Conservation (phyloP, 768 basidiomycete genomes). For the Xerocomellus amylosporus region DNA sequence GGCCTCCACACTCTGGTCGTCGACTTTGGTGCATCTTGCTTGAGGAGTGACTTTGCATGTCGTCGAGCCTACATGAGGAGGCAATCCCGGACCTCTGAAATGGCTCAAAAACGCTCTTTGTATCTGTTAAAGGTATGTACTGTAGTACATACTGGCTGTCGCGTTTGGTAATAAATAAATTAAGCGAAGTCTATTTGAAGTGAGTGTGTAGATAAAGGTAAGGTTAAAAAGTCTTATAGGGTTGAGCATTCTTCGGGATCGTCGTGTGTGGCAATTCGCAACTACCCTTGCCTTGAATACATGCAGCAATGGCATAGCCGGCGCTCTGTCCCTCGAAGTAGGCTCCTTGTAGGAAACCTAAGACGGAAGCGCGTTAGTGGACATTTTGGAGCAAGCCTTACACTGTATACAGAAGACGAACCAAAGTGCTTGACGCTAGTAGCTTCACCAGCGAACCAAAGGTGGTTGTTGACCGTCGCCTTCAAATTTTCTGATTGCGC, state of each 20-base stretch:
- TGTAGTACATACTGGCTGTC: too few relatives aligned
- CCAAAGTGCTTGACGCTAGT: constrained; percentile 58
- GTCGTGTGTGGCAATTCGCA: constrained; percentile 26
- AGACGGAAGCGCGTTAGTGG: neutral
- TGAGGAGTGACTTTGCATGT: too few relatives aligned
- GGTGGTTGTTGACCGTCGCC: constrained; percentile 45
- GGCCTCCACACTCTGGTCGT: too few relatives aligned
- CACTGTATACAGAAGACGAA: constrained; percentile 28
- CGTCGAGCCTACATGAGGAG: too few relatives aligned
- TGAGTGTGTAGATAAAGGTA: neutral
- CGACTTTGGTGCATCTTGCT: too few relatives aligned
- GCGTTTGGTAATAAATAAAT: neutral
- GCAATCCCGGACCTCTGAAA: too few relatives aligned
- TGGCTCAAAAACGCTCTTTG: too few relatives aligned
- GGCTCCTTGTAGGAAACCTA: constrained; percentile 58
- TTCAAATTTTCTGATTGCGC: constrained; percentile 55
- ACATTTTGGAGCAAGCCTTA: neutral
- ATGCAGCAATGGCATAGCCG: constrained; percentile 40
- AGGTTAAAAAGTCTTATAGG: constrained; percentile 29
- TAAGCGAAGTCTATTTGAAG: neutral
- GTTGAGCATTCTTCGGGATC: constrained; percentile 31
- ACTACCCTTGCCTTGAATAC: constrained; percentile 34
- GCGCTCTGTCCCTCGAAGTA: constrained; percentile 52
- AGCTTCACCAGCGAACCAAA: constrained; percentile 67
- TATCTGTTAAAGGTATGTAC: too few relatives aligned